Evolutionary conservation across 164 flowering plant genomes (phyloP).

Genomic region (Vitis labrusca): DNA sequence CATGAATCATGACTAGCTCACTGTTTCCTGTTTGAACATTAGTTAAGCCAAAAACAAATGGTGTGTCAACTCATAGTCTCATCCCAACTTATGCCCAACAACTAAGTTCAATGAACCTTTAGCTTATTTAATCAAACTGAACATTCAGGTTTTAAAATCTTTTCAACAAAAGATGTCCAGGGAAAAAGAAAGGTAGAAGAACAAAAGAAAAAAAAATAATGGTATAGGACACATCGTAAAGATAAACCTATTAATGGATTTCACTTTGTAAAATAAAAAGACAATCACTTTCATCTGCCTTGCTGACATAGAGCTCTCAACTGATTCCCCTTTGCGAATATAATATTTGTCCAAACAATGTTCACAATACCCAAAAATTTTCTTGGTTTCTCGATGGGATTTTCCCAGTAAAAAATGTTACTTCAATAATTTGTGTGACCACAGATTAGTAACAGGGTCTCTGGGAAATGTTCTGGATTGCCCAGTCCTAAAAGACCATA

Average conservation of each 20-base stretch:
- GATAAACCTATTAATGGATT: background rate
- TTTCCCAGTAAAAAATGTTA: background rate
- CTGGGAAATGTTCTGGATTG: too few relatives aligned
- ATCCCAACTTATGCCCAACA: background rate
- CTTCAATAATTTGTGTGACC: background rate
- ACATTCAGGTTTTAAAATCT: background rate
- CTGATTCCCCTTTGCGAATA: constrained; percentile 8
- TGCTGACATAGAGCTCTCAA: constrained; percentile 14
- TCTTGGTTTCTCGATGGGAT: constrained; percentile 29
- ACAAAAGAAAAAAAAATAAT: too few relatives aligned
- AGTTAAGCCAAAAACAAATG: too few relatives aligned
- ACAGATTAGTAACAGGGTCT: background rate
- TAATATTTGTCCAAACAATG: constrained; percentile 8
- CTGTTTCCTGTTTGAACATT: too few relatives aligned
- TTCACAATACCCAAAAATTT: constrained; percentile 26
- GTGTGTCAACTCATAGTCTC: too few relatives aligned
- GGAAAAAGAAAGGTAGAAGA: background rate
- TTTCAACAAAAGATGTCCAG: background rate
- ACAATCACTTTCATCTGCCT: constrained; percentile 15
- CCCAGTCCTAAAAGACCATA: too few relatives aligned
- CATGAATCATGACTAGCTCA: too few relatives aligned
- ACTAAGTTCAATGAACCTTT: constrained; percentile 16
- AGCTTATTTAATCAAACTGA: constrained; percentile 1
- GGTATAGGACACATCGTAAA: background rate
- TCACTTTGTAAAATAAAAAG: background rate